phyloP scores from a whole-genome alignment of 768 basidiomycete species.

The Pholiota microspora region DNA sequence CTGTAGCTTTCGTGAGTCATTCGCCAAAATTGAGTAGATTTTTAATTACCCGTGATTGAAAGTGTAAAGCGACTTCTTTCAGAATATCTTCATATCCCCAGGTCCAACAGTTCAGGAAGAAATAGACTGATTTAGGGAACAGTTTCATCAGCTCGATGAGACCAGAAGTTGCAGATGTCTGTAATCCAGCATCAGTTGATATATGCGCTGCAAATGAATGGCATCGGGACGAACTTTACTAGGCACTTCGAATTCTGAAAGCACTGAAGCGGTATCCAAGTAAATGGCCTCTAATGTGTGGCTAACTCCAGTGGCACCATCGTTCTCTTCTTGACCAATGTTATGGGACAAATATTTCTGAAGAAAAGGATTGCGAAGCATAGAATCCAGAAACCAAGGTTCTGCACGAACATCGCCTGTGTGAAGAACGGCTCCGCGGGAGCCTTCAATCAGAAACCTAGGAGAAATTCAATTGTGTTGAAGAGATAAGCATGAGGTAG shows the following conservation, averaged over 20 bases:
- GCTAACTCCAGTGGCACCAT: constrained; percentile 16
- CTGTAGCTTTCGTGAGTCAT: constrained; percentile 30
- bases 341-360: constrained; percentile 56
- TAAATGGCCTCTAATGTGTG: constrained; percentile 74
- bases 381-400: constrained; percentile 67
- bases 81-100: constrained; percentile 95
- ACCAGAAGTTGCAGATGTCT: constrained; percentile 68
- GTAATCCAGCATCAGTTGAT: not conserved
- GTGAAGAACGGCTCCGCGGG: constrained; percentile 72
- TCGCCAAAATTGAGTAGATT: not conserved
- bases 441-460: constrained; percentile 84
- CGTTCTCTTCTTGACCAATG: constrained; percentile 4
- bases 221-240: constrained; percentile 48
- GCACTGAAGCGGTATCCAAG: constrained; percentile 75
- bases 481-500: no score
- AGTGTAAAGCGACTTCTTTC: constrained; percentile 68
- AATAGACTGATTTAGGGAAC: constrained; percentile 64
- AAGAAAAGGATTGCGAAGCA: constrained; percentile 69
- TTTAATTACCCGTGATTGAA: constrained; percentile 54
- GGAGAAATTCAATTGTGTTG: not conserved
- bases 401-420: constrained; percentile 95
- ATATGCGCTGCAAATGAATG: not conserved
- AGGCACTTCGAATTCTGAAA: constrained; percentile 49
- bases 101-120: constrained; percentile 94
- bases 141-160: constrained; percentile 67